Conservation (phyloP, 495 filamentous ascomycete species). For the Lasiosphaeria miniovina region DNA sequence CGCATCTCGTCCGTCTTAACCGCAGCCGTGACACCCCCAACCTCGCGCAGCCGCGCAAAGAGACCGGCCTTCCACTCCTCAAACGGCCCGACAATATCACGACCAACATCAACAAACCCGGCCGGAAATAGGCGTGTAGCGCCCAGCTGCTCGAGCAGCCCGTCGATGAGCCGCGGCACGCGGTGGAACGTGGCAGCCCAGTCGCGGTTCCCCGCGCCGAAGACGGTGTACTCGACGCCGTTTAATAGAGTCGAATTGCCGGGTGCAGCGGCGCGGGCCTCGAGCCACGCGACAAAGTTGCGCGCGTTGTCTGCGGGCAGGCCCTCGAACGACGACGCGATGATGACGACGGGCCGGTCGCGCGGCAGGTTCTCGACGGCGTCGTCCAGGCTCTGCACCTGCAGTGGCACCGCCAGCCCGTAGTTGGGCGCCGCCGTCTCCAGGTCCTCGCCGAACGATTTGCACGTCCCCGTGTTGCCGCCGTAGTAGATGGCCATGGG, state of each 20-base stretch:
- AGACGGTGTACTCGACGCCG: conserved; percentile 58
- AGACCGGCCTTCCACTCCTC: conserved; percentile 50
- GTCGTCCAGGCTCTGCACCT: conserved; percentile 47
- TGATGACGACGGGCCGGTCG: conserved; percentile 56
- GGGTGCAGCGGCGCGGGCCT: conserved; percentile 28
- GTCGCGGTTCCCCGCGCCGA: conserved; percentile 52
- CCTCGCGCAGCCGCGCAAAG: conserved; percentile 16
- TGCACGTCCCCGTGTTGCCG: conserved; percentile 66
- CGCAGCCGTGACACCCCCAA: conserved; percentile 9
- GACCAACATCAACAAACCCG: conserved; percentile 55
- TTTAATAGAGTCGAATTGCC: conserved; percentile 39
- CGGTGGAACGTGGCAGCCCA: conserved; percentile 66
- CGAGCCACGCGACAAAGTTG: conserved; percentile 64
- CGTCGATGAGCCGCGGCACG: conserved; percentile 59
- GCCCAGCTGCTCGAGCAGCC: conserved; percentile 46
- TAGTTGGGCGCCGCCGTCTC: conserved; percentile 50
- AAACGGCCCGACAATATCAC: conserved; percentile 57
- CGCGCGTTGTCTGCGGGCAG: conserved; percentile 65
- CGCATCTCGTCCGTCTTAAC: conserved; percentile 12
- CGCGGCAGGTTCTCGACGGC: conserved; percentile 57
- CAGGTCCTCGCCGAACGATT: conserved; percentile 57
- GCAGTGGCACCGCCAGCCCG: conserved; percentile 47
- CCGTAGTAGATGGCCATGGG: conserved; percentile 60
- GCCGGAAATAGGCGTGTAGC: conserved; percentile 45
- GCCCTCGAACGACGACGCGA: conserved; percentile 60